Percentiles rank a stretch among this genome's conserved stretches.
Evolutionary conservation across 768 basidiomycete genomes (phyloP).

Genomic region (Pholiota conissans): DNA sequence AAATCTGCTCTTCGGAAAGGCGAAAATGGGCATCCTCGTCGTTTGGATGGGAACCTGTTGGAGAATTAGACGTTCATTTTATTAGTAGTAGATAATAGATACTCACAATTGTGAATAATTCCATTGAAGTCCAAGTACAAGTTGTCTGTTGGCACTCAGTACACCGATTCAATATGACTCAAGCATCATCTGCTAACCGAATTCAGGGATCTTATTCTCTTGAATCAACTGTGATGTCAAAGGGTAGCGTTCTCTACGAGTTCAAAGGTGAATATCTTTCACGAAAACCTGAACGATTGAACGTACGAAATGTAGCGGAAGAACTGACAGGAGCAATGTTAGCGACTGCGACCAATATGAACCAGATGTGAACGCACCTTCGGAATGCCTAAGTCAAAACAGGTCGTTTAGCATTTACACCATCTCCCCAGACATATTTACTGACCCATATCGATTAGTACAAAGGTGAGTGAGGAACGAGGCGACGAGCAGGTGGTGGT

Average conservation of each 20-base stretch:
- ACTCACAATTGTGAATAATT: conserved; percentile 82
- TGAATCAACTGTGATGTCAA: conserved; percentile 97
- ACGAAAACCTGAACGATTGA: background rate
- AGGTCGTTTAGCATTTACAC: background rate
- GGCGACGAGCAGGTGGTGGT: conserved; percentile 15
- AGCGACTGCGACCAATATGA: background rate
- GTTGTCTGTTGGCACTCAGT: conserved; percentile 56
- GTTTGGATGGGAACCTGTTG: conserved; percentile 87
- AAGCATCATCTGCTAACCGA: conserved; percentile 54
- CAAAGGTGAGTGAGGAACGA: conserved; percentile 1
- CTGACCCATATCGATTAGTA: conserved; percentile 23
- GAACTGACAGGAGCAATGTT: conserved; percentile 55
- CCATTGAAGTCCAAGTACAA: conserved; percentile 94
- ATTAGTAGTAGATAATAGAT: too few relatives aligned
- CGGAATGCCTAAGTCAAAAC: conserved; percentile 42
- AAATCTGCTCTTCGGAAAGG: conserved; percentile 95
- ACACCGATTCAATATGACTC: background rate
- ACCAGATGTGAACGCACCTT: conserved; percentile 43
- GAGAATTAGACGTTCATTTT: background rate
- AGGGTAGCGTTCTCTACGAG: conserved; percentile 88
- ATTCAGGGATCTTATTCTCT: conserved; percentile 99
- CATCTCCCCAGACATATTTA: background rate
- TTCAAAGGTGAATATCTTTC: background rate
- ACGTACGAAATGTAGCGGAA: conserved; percentile 94
- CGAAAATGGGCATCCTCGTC: conserved; percentile 96